phyloP scores from a whole-genome alignment of 1,284 basidiomycete species.

The Stereum hirsutum region DNA sequence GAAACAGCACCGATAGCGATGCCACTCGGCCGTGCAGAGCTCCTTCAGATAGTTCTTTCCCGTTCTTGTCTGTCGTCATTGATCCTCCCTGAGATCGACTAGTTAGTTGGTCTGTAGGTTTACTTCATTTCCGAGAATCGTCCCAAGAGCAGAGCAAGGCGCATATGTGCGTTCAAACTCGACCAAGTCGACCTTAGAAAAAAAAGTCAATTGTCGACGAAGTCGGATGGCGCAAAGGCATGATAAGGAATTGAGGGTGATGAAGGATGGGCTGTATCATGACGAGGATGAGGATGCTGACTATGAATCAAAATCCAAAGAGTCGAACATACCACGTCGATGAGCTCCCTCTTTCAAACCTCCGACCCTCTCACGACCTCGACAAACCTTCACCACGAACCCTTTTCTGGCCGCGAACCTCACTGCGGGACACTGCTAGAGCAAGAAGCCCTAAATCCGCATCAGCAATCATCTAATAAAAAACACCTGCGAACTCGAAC shows the following conservation, averaged over 20 bases:
- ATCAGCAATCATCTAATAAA: too few species aligned
- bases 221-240: too few species aligned
- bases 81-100: conserved; percentile 1
- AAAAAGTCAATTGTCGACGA: too few species aligned
- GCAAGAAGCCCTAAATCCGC: too few species aligned
- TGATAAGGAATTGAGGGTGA: too few species aligned
- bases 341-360: conserved; percentile 68
- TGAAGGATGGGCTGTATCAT: too few species aligned
- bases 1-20: conserved; percentile 79
- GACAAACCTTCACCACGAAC: conserved; percentile 61
- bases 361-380: conserved; percentile 81
- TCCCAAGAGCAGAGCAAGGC: too few species aligned
- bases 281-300: too few species aligned
- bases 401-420: conserved; percentile 70
- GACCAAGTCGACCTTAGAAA: neutral
- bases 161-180: too few species aligned
- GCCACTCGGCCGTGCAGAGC: conserved; percentile 82
- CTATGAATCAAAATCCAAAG: neutral
- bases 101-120: too few species aligned
- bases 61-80: conserved; percentile 57
- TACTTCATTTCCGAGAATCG: too few species aligned
- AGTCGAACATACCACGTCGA: conserved; percentile 60
- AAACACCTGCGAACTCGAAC: too few species aligned
- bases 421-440: conserved; percentile 78
- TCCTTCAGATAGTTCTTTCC: conserved; percentile 89